These are phyloP conservation scores for Hortiboletus campestris DNA, from an alignment of 768 basidiomycete genomes.

Conservation along the genomic window DNA sequence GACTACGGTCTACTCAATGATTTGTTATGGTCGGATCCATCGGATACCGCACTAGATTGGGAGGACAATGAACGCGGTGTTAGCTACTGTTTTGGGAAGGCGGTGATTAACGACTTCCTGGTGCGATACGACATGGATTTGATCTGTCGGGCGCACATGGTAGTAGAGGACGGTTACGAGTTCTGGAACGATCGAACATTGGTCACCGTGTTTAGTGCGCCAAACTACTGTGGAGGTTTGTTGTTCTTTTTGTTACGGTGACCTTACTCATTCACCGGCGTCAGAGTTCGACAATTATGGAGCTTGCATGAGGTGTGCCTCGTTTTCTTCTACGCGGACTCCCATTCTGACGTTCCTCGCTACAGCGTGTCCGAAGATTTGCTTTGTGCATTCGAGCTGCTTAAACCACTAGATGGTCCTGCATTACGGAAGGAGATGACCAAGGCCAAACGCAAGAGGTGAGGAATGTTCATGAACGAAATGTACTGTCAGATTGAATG, in stretches of 20 bases:
- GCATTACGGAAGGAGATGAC: constrained; percentile 98
- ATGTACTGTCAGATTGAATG: not conserved
- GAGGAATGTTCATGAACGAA: not conserved
- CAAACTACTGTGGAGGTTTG: constrained; percentile 94
- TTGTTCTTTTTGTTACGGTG: constrained; percentile 14
- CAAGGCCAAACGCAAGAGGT: constrained; percentile 98
- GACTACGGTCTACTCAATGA: constrained; percentile 98
- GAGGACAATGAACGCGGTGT: constrained; percentile 99
- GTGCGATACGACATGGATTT: constrained; percentile 97
- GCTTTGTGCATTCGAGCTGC: constrained; percentile 93
- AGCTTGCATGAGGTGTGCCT: constrained; percentile 82
- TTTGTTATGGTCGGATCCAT: constrained; percentile 96
- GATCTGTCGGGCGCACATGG: constrained; percentile 99
- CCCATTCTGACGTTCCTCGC: constrained; percentile 15
- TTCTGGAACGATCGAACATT: constrained; percentile 99
- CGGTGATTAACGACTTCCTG: constrained; percentile 94
- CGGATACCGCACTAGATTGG: constrained; percentile 97
- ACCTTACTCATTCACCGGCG: constrained; percentile 16
- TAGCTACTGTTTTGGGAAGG: constrained; percentile 98
- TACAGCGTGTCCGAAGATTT: constrained; percentile 92
- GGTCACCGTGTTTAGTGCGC: constrained; percentile 98
- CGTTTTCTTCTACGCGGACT: not conserved
- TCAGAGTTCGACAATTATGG: constrained; percentile 94
- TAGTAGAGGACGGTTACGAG: constrained; percentile 98
- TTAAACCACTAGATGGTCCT: constrained; percentile 93